Conservation (phyloP, 768 basidiomycete species). For the Macrolepiota albuminosa region DNA sequence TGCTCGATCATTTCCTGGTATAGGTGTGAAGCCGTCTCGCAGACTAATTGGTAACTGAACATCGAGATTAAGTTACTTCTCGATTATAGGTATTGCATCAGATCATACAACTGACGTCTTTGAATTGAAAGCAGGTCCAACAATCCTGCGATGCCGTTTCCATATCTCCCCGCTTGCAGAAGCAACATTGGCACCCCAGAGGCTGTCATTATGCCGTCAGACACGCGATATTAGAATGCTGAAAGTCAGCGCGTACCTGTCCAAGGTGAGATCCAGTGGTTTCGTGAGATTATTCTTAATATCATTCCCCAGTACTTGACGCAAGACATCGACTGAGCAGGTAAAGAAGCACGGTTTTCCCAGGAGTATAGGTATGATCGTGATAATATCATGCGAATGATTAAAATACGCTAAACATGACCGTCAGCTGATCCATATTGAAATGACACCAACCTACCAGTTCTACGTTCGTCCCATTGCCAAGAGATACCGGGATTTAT, state of each 20-base stretch:
- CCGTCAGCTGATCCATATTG: neutral
- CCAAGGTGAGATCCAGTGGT: conserved; percentile 8
- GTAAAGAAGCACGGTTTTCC: conserved; percentile 17
- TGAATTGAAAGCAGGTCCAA: conserved; percentile 28
- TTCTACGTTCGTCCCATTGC: conserved; percentile 10
- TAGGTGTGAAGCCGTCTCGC: conserved; percentile 20
- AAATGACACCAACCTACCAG: neutral
- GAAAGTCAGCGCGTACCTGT: neutral
- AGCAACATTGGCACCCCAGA: conserved; percentile 32
- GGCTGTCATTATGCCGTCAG: conserved; percentile 4
- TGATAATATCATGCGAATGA: conserved; percentile 19
- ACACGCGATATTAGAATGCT: neutral
- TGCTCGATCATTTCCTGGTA: conserved; percentile 23
- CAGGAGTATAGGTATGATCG: conserved; percentile 18
- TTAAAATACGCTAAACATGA: conserved; percentile 19
- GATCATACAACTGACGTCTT: conserved; percentile 13
- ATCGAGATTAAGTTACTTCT: neutral
- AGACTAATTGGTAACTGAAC: conserved; percentile 24
- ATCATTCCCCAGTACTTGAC: conserved; percentile 19
- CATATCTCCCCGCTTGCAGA: conserved; percentile 27
- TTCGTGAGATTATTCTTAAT: conserved; percentile 11
- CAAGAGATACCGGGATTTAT: conserved; percentile 14
- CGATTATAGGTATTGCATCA: no score
- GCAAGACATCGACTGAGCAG: conserved; percentile 20
- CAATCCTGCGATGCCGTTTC: conserved; percentile 29